Evolutionary conservation across 192 early-diverging fungal genomes (phyloP).

Genomic region (Coemansia erecta): DNA sequence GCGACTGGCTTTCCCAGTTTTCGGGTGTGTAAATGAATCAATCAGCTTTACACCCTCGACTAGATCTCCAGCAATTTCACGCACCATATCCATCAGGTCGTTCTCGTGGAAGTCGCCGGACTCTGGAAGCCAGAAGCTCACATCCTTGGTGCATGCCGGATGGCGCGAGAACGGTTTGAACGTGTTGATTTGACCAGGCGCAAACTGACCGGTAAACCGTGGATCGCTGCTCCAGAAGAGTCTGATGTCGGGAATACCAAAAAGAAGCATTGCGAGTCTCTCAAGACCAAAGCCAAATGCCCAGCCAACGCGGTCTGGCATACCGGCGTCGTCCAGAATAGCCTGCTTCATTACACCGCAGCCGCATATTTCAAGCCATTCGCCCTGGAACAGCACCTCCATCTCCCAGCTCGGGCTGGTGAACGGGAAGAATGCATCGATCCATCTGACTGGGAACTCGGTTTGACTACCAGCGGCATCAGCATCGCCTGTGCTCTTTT

Average conservation of each 20-base stretch:
- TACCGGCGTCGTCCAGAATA: slow-evolving; percentile 70
- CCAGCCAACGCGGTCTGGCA: slow-evolving; percentile 84
- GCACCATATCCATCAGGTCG: slow-evolving; percentile 88
- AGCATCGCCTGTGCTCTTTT: slow-evolving; percentile 1
- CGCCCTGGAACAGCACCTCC: slow-evolving; percentile 88
- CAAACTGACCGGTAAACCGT: slow-evolving; percentile 85
- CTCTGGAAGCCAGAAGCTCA: slow-evolving; percentile 83
- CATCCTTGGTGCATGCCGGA: slow-evolving; percentile 90
- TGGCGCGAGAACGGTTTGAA: slow-evolving; percentile 89
- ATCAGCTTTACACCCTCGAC: slow-evolving; percentile 87
- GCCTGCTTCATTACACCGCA: slow-evolving; percentile 89
- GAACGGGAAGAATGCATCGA: slow-evolving; percentile 92
- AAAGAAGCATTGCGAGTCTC: slow-evolving; percentile 93
- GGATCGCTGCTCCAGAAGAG: slow-evolving; percentile 92
- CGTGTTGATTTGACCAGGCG: slow-evolving; percentile 61
- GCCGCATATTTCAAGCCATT: slow-evolving; percentile 93
- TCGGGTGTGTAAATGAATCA: slow-evolving; percentile 86
- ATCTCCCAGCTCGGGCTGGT: slow-evolving; percentile 97
- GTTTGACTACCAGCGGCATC: neutral
- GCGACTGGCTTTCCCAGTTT: slow-evolving; percentile 74
- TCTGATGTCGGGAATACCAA: slow-evolving; percentile 92
- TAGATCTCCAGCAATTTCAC: slow-evolving; percentile 89
- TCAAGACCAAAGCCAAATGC: slow-evolving; percentile 98
- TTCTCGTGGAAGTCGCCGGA: slow-evolving; percentile 78
- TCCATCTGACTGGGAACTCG: slow-evolving; percentile 85